Percentiles rank a stretch among this genome's conserved stretches.
Conservation (phyloP, 441 rosid species). For the Rhodomyrtus psidioides region DNA sequence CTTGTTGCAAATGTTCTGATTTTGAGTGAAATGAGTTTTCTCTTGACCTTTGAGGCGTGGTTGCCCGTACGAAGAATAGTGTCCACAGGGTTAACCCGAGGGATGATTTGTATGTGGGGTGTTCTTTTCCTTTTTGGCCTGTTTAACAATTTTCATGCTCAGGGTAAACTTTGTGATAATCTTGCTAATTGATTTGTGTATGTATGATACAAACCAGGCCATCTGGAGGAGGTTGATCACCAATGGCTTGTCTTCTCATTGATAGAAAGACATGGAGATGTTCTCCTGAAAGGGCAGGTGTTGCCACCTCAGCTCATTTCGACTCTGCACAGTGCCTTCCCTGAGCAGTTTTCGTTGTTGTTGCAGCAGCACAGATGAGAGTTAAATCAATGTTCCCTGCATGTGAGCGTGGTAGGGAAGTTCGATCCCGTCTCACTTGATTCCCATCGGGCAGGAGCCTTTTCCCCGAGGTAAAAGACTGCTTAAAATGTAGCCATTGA, state of each 20-base stretch:
- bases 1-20: neutral
- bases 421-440: neutral
- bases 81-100: neutral
- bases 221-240: slow-evolving; percentile 40
- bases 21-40: neutral
- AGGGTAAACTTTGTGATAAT: neutral
- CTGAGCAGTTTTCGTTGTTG: slow-evolving; percentile 22
- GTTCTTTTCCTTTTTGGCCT: neutral
- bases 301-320: slow-evolving; percentile 33
- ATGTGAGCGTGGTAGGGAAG: neutral
- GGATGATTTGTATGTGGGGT: neutral
- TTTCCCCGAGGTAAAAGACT: neutral
- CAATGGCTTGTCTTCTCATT: slow-evolving; percentile 30
- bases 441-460: neutral
- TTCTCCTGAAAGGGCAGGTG: slow-evolving; percentile 23
- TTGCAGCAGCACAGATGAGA: slow-evolving; percentile 17
- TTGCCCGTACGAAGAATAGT: neutral
- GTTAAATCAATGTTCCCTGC: neutral
- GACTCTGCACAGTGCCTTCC: slow-evolving; percentile 37
- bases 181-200: neutral
- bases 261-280: slow-evolving; percentile 40
- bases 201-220: slow-evolving; percentile 27
- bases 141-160: no score
- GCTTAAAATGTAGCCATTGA: neutral
- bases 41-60: neutral